A percentile compares a stretch with the other conserved stretches of the same genome.
Conservation (phyloP, 352 stramenopile species). For the Globisporangium acanthophoron region DNA sequence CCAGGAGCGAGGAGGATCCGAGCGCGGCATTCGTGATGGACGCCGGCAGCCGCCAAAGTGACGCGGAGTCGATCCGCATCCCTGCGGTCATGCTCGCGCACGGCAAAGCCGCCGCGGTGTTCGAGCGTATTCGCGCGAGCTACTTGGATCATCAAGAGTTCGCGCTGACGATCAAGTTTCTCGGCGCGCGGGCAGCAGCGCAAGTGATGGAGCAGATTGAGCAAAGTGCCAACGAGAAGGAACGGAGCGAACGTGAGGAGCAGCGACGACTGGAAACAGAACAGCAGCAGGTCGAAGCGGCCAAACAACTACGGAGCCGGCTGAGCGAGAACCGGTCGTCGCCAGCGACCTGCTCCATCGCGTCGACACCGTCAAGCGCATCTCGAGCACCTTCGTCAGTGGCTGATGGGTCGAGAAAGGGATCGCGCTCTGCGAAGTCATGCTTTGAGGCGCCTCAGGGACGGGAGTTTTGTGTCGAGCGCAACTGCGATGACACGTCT, state of each 20-base stretch:
- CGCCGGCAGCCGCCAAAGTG: conserved; percentile 23
- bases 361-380: conserved; percentile 7
- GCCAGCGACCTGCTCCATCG: conserved; percentile 2
- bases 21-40: conserved; percentile 70
- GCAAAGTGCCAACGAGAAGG: conserved; percentile 16
- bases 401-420: background rate
- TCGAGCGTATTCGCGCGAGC: conserved; percentile 45
- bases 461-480: background rate
- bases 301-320: conserved; percentile 46
- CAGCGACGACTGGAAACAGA: conserved; percentile 30
- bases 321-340: conserved; percentile 14
- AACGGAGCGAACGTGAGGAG: conserved; percentile 17
- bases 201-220: conserved; percentile 50
- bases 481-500: conserved; percentile 5
- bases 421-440: background rate
- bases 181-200: conserved; percentile 44
- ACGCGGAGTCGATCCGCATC: conserved; percentile 30
- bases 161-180: conserved; percentile 46
- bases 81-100: conserved; percentile 60
- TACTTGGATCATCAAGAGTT: conserved; percentile 38
- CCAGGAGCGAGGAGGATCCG: conserved; percentile 14
- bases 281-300: conserved; percentile 38
- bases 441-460: background rate
- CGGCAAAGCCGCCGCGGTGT: conserved; percentile 32
- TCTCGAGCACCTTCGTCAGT: conserved; percentile 1